These are phyloP conservation scores for Brassica rapa DNA, from an alignment of 345 rosid species.

Conservation along the genomic window DNA sequence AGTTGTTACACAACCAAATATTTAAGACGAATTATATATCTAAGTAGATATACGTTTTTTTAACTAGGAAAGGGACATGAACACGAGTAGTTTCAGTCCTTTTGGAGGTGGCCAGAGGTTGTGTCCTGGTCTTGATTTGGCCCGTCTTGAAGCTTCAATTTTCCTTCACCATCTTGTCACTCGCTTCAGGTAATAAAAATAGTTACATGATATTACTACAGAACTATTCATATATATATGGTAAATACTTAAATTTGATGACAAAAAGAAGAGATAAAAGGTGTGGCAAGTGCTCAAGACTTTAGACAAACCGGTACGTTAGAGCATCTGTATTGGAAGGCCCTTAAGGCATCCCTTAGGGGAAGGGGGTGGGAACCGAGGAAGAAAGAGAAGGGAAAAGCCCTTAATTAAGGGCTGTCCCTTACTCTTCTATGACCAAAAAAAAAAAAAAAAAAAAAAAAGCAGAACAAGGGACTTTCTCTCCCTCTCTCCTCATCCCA, in stretches of 20 bases:
- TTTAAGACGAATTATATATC: background rate
- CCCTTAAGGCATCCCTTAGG: too few species aligned
- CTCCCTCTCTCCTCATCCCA: too few species aligned
- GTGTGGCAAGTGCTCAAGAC: conserved; percentile 24
- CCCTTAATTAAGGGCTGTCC: too few species aligned
- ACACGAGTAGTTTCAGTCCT: conserved; percentile 69
- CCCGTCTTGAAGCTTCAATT: conserved; percentile 90
- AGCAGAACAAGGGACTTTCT: too few species aligned
- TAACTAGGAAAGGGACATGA: conserved; percentile 62
- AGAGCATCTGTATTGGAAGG: too few species aligned
- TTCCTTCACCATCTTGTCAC: conserved; percentile 87
- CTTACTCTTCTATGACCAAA: too few species aligned
- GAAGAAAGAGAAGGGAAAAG: too few species aligned
- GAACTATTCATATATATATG: background rate
- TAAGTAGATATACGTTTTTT: background rate
- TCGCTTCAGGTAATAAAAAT: conserved; percentile 67
- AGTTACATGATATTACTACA: background rate
- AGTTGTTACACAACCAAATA: background rate
- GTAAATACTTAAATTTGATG: background rate
- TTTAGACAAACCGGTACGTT: conserved; percentile 20
- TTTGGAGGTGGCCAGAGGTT: conserved; percentile 97
- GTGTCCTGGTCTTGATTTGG: conserved; percentile 93
- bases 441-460: too few species aligned
- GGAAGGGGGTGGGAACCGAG: too few species aligned
- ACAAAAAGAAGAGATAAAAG: background rate